Conservation (phyloP, 1,284 basidiomycete genomes). For the Phellopilus nigrolimitatus region DNA sequence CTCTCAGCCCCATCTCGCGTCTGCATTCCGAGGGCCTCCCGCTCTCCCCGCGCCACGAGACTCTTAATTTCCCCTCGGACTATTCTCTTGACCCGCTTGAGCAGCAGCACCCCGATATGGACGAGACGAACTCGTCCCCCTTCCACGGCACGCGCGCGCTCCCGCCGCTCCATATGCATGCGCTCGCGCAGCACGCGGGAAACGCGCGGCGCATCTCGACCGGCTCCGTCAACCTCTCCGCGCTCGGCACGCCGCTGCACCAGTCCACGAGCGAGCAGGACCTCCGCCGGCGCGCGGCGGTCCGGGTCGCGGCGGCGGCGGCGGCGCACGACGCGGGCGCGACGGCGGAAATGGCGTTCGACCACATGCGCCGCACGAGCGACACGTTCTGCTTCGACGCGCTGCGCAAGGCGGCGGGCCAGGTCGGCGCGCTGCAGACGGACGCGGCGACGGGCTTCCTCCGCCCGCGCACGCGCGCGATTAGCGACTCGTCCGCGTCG, state of each 20-base stretch:
- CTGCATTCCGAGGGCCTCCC: not conserved
- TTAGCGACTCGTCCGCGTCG: constrained; percentile 18
- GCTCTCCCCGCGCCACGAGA: not conserved
- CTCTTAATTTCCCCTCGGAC: not conserved
- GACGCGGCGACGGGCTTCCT: not conserved
- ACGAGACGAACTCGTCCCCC: constrained; percentile 16
- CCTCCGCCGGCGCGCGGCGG: constrained; percentile 13
- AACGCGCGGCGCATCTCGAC: constrained; percentile 15
- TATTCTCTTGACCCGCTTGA: not conserved
- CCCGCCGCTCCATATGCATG: constrained; percentile 3
- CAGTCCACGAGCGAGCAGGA: constrained; percentile 18
- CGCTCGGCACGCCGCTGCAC: constrained; percentile 1
- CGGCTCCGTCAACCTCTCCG: constrained; percentile 9
- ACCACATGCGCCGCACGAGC: constrained; percentile 16
- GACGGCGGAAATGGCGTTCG: not conserved
- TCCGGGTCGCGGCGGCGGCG: not conserved
- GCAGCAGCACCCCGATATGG: not conserved
- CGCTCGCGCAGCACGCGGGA: not conserved
- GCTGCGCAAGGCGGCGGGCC: not conserved
- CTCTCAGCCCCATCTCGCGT: constrained; percentile 1
- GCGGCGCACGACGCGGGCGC: not conserved
- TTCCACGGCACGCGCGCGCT: constrained; percentile 15
- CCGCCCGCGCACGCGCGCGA: constrained; percentile 16
- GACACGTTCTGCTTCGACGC: constrained; percentile 17
- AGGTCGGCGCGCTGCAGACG: not conserved